A percentile compares a stretch with the other conserved stretches of the same genome.
These are phyloP conservation scores for Warburgia ugandensis DNA, from an alignment of 164 flowering plant species.

Conservation along the genomic window DNA sequence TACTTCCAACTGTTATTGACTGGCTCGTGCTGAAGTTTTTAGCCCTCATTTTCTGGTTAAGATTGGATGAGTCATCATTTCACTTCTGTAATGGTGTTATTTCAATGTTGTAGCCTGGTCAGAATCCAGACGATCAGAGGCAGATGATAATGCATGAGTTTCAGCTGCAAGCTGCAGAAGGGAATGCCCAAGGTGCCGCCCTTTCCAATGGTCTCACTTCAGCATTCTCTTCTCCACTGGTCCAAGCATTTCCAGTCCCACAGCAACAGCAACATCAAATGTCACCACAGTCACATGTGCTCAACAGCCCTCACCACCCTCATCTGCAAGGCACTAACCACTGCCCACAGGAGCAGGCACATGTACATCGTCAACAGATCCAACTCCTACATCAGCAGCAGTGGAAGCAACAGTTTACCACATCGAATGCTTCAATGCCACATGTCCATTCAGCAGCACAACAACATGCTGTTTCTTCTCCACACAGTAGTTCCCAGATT, in stretches of 20 bases:
- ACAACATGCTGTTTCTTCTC: slow-evolving; percentile 50
- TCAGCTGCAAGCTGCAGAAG: slow-evolving; percentile 68
- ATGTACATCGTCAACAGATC: slow-evolving; percentile 36
- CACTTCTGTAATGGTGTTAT: too few species aligned
- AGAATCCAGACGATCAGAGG: slow-evolving; percentile 63
- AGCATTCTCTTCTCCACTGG: slow-evolving; percentile 47
- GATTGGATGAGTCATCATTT: neutral
- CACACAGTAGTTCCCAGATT: slow-evolving; percentile 48
- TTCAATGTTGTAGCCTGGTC: slow-evolving; percentile 54
- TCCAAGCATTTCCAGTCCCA: slow-evolving; percentile 54
- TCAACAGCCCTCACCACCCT: slow-evolving; percentile 47
- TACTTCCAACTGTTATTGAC: too few species aligned
- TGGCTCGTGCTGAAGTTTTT: too few species aligned
- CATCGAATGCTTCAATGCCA: slow-evolving; percentile 43
- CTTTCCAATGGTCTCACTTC: slow-evolving; percentile 54
- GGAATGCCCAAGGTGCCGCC: slow-evolving; percentile 43
- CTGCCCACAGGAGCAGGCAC: slow-evolving; percentile 54
- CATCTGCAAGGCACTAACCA: slow-evolving; percentile 60
- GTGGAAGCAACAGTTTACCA: slow-evolving; percentile 36
- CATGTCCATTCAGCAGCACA: slow-evolving; percentile 47
- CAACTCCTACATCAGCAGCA: slow-evolving; percentile 44
- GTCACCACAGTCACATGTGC: slow-evolving; percentile 51
- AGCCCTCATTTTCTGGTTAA: too few species aligned
- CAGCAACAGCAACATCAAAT: slow-evolving; percentile 60
- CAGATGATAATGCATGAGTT: slow-evolving; percentile 66